Evolutionary conservation across 805 yeast genomes (phyloP), one percentile per base, ranked within the genome.

Genomic region (Wickerhamomyces ciferrii): DNA sequence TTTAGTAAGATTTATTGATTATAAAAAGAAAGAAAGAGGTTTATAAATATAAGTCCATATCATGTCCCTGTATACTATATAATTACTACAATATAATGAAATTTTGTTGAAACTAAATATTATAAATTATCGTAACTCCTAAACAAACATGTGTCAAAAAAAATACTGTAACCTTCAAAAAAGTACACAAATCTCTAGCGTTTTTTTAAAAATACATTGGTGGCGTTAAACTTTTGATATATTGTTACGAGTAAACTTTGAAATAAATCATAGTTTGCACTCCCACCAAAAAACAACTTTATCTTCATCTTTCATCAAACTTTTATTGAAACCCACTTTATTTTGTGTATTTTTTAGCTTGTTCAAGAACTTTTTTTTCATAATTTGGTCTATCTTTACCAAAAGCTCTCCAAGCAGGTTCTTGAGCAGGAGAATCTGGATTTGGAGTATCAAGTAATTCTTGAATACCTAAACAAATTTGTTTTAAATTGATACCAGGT

Each of bases 351-450:
- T 73, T 76, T 60, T 78, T 76, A 8, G 94, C 89, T 68, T 94
- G 98, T 52, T 87, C 88, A 53, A 69, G 69, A 25, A 94, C 96
- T 57, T 80, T 84, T 63, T 78, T 79, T 48, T 84, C 88, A 63
- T 94, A 94, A 38, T 76, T 69, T 0, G 72, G 70, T 58, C 76
- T 77, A 62, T 89, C 87, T 61, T 79, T 81, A 18, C 78, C 77
- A 60, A 79, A 91, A 0, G 92, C 88, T 65, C 84, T 84, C 88
- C 91, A 94, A 2, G 99, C 98, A 3, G 96, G 96, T 54, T 89
- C 94, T 68, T 94, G 99, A 0, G 99, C 99, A 2, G 99, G 99
- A 0, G 97, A 90, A 51, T 83, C 83, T 20, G 96, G 96, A 62
- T 94, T 94, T 34, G 99, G 99, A 34, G 82, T 76, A 59, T 86